Evolutionary conservation across 1,139 yeast species (phyloP), one percentile per base, ranked within the genome.

Genomic region (Pneumocystis wakefieldiae): DNA sequence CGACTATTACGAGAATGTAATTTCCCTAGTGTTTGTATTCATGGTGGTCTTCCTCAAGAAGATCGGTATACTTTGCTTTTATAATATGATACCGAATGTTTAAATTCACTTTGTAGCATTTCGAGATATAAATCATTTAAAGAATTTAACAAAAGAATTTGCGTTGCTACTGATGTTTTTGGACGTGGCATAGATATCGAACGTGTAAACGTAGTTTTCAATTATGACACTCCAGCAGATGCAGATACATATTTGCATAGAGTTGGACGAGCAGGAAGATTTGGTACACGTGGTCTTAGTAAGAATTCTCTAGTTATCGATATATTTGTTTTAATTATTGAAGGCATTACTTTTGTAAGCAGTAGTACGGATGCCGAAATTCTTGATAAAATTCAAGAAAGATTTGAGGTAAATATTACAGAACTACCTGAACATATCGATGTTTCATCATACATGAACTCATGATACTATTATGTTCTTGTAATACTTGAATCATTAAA

Each of bases 261-360:
- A 80, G 98, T 92, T 67, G 98, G 98, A 75, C 90, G 98, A 84
- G 98, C 98, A 70, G 98, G 98, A 78, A 90, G 98, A 82, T 92
- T 92, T 73, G 98, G 98, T 81, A 92, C 98, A 75, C 92, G 92
- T 80, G 98, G 98, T 79, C 84, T 92, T 72, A 48, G 55, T 48
- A 48, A 48, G 55, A 24, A 48, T 24, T 48, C 17, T 48, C 10
- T 48, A 48, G 4, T 48, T 48, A 48, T 48, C 3, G 14, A 48
- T 48, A 24, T 24, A 24, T 48, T 6, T 24, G 24, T 48, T 48
- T 48, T 48, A 48, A 48, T 48, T 48, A 48, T 48, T 4, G 28
- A 48, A 48, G 96, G 97, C 64, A 82, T 92, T 67, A 89, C 97
- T 62, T 87, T 92, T 71, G 95, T 92, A 64, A 82, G 95, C 57